phyloP scores from a whole-genome alignment of 2,329 filamentous ascomycete genomes.

The Taxawa tesnikishii region DNA sequence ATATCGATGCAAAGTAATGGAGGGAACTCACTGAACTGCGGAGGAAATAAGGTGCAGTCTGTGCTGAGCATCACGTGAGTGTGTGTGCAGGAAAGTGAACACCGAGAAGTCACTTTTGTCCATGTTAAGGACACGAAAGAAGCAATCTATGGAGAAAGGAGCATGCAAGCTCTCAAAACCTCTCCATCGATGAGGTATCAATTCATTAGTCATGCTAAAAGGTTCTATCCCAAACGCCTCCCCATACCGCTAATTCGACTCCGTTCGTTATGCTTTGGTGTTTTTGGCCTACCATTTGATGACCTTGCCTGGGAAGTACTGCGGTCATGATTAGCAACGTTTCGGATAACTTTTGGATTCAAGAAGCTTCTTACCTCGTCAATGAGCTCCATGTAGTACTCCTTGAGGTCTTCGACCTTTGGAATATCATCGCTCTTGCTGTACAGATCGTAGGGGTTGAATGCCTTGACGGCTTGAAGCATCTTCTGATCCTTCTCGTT shows the following conservation, averaged over 20 bases:
- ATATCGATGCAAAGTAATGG: too few relatives aligned
- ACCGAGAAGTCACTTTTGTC: too few relatives aligned
- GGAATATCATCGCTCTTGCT: conserved; percentile 81
- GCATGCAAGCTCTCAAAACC: too few relatives aligned
- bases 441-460: conserved; percentile 87
- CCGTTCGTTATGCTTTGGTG: neutral
- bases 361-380: conserved; percentile 42
- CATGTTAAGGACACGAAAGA: too few relatives aligned
- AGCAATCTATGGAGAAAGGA: too few relatives aligned
- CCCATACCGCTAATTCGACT: neutral
- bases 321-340: conserved; percentile 17
- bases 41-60: too few relatives aligned
- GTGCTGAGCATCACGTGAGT: too few relatives aligned
- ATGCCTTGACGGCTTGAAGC: conserved; percentile 69
- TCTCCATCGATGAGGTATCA: too few relatives aligned
- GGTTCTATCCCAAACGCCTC: neutral
- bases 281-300: conserved; percentile 48
- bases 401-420: conserved; percentile 63
- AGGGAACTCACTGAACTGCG: too few relatives aligned
- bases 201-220: too few relatives aligned
- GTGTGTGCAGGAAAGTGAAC: too few relatives aligned
- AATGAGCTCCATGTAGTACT: conserved; percentile 63
- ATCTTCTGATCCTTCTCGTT: conserved; percentile 67
- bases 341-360: conserved; percentile 21
- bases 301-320: conserved; percentile 48